These are phyloP conservation scores for Phylloporus arenicola DNA, from an alignment of 768 basidiomycete genomes.

Conservation along the genomic window DNA sequence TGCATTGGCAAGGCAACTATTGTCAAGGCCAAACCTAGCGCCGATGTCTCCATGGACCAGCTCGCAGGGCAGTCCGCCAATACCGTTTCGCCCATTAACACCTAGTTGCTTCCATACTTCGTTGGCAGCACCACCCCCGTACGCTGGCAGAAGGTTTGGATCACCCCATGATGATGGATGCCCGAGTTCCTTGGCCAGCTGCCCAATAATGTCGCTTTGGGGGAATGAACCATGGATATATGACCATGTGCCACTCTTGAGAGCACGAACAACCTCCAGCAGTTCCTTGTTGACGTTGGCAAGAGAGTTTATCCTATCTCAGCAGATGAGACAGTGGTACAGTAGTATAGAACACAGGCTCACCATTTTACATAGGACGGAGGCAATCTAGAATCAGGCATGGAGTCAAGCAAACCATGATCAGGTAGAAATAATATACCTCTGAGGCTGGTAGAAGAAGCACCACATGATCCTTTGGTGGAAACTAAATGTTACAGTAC, in stretches of 20 bases:
- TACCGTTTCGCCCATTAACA: slow-evolving; percentile 43
- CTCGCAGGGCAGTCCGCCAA: slow-evolving; percentile 76
- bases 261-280: slow-evolving; percentile 44
- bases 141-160: slow-evolving; percentile 52
- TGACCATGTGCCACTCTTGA: slow-evolving; percentile 55
- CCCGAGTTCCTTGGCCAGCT: slow-evolving; percentile 52
- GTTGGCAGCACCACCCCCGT: slow-evolving; percentile 51
- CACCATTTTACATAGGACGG: slow-evolving; percentile 57
- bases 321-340: neutral
- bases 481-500: neutral
- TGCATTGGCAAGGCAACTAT: slow-evolving; percentile 59
- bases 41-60: slow-evolving; percentile 61
- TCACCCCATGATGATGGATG: slow-evolving; percentile 61
- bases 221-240: slow-evolving; percentile 44
- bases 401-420: neutral
- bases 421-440: slow-evolving; percentile 35
- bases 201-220: slow-evolving; percentile 38
- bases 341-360: neutral
- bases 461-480: slow-evolving; percentile 79
- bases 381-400: slow-evolving; percentile 31
- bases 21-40: slow-evolving; percentile 39
- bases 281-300: slow-evolving; percentile 64
- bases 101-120: slow-evolving; percentile 52
- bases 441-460: slow-evolving; percentile 71
- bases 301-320: slow-evolving; percentile 55